phyloP scores from a whole-genome alignment of 2,329 filamentous ascomycete genomes.

The Fusarium austroafricanum region DNA sequence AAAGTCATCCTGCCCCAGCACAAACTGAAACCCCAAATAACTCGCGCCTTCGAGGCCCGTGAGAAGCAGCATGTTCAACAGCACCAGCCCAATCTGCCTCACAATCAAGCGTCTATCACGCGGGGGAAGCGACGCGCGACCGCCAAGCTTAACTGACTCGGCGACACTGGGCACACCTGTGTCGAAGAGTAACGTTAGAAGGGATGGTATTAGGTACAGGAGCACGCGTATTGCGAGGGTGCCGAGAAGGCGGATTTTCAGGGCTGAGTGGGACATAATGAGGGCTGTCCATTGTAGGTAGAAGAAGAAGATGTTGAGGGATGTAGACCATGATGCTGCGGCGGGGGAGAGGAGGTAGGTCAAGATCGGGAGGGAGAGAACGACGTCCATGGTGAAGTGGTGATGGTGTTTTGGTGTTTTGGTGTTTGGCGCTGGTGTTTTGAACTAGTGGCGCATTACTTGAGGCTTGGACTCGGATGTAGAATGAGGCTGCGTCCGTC shows the following conservation, averaged over 20 bases:
- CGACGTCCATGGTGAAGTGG: conserved; percentile 66
- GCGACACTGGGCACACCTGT: conserved; percentile 75
- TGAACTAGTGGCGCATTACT: conserved; percentile 16
- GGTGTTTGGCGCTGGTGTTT: neutral
- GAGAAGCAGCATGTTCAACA: conserved; percentile 59
- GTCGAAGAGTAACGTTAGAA: conserved; percentile 80
- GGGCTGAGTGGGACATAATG: conserved; percentile 78
- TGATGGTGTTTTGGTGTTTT: conserved; percentile 14
- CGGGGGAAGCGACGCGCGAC: conserved; percentile 60
- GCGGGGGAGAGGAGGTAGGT: conserved; percentile 73
- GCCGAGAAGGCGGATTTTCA: conserved; percentile 80
- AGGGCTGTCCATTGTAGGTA: conserved; percentile 91
- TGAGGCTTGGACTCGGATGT: too few relatives aligned
- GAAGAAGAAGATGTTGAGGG: conserved; percentile 87
- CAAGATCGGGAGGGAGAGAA: conserved; percentile 78
- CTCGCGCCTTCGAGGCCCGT: conserved; percentile 58
- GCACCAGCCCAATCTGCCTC: conserved; percentile 55
- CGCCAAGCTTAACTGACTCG: conserved; percentile 75
- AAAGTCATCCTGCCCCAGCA: conserved; percentile 58
- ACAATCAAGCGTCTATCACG: conserved; percentile 52
- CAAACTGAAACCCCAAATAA: conserved; percentile 51
- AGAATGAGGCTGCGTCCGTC: too few relatives aligned
- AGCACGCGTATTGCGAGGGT: conserved; percentile 74
- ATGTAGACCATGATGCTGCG: conserved; percentile 78
- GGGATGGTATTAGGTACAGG: conserved; percentile 79